Conservation (phyloP, 768 basidiomycete species). For the Mycena vulgaris region DNA sequence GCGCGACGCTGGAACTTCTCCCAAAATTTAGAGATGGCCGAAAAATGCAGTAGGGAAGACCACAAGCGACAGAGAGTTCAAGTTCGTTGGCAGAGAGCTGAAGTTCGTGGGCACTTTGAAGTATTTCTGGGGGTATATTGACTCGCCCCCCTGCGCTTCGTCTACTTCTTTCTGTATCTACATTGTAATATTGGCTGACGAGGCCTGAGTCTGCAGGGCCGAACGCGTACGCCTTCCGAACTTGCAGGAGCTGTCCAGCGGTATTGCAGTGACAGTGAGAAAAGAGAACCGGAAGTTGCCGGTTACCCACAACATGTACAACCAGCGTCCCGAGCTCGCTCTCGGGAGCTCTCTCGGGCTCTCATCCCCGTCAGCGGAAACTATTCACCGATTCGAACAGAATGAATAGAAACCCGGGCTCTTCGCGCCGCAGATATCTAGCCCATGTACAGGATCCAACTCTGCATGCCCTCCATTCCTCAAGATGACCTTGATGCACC, state of each 20-base stretch:
- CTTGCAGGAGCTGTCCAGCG: background rate
- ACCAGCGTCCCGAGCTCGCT: background rate
- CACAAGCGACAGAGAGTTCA: no score
- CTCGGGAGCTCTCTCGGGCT: background rate
- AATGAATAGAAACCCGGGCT: background rate
- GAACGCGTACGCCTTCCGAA: background rate
- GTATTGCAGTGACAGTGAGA: no score
- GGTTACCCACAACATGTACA: background rate
- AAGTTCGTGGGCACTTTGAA: no score
- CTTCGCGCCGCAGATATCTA: background rate
- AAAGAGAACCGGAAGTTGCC: no score
- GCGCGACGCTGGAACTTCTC: no score
- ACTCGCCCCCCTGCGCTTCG: no score
- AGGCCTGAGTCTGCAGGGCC: background rate
- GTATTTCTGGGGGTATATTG: no score
- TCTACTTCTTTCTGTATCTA: no score
- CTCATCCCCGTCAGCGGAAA: background rate
- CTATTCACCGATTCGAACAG: background rate
- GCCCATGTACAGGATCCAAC: background rate
- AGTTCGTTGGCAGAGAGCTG: no score
- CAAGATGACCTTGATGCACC: slow-evolving; percentile 32
- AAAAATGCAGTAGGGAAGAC: no score
- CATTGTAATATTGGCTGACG: background rate
- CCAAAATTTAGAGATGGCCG: no score
- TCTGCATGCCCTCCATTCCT: background rate